Conservation (phyloP, 768 basidiomycete genomes). For the Psilocybe cubensis region DNA sequence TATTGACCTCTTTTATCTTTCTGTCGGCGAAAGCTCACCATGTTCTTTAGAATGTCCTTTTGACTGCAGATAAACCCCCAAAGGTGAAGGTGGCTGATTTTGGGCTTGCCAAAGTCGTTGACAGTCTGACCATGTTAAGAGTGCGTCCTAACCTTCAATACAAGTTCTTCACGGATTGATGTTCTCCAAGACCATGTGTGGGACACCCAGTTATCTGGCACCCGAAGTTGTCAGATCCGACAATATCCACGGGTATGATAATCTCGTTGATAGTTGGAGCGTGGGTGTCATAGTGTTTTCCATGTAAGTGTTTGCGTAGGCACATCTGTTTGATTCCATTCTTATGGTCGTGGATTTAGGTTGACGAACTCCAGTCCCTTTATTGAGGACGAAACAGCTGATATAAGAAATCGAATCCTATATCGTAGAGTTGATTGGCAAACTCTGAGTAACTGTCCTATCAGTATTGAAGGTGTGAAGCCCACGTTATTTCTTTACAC, state of each 20-base stretch:
- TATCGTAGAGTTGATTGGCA: conserved; percentile 67
- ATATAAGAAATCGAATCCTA: conserved; percentile 64
- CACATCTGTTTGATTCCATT: conserved; percentile 11
- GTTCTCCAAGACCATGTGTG: conserved; percentile 81
- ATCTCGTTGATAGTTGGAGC: conserved; percentile 95
- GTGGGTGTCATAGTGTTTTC: conserved; percentile 93
- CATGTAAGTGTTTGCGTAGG: conserved; percentile 56
- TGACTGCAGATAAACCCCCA: conserved; percentile 74
- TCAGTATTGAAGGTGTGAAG: conserved; percentile 53
- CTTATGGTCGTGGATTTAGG: conserved; percentile 41
- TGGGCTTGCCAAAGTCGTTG: conserved; percentile 91
- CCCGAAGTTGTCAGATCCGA: conserved; percentile 85
- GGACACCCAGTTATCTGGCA: conserved; percentile 93
- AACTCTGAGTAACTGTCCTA: conserved; percentile 38
- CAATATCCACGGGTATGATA: conserved; percentile 75
- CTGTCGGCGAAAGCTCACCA: neutral
- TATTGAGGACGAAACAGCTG: conserved; percentile 69
- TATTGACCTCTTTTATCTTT: conserved; percentile 3
- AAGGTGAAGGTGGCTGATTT: conserved; percentile 93
- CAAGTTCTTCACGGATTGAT: conserved; percentile 2
- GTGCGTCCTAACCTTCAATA: conserved; percentile 42
- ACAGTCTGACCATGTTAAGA: conserved; percentile 74
- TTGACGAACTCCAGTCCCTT: conserved; percentile 81
- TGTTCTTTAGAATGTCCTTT: conserved; percentile 76
- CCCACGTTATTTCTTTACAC: neutral